Conservation (phyloP, 306 rosid genomes). For the Adenanthera pavonina region DNA sequence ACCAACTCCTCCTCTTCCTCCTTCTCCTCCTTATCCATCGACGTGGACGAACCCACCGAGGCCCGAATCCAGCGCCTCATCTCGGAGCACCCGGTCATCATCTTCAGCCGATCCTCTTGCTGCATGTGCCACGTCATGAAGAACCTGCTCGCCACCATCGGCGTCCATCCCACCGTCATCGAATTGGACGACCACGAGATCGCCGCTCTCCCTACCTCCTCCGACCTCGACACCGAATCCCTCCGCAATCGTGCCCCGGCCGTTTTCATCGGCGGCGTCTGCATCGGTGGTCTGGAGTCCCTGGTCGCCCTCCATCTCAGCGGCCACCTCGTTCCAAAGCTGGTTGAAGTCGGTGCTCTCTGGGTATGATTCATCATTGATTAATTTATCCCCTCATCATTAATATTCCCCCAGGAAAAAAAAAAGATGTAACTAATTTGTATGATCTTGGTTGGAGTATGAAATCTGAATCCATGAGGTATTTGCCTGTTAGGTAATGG, state of each 20-base stretch:
- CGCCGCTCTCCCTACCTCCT: slow-evolving; percentile 59
- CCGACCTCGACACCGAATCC: slow-evolving; percentile 15
- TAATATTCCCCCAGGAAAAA: neutral
- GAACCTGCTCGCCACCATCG: slow-evolving; percentile 84
- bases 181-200: slow-evolving; percentile 92
- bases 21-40: slow-evolving; percentile 71
- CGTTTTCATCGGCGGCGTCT: slow-evolving; percentile 81
- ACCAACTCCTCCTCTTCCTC: slow-evolving; percentile 19
- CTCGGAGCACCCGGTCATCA: slow-evolving; percentile 91
- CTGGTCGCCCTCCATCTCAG: slow-evolving; percentile 96
- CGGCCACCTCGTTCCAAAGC: slow-evolving; percentile 88
- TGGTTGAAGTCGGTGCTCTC: slow-evolving; percentile 89
- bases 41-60: slow-evolving; percentile 81
- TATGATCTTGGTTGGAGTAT: slow-evolving; percentile 38
- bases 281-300: slow-evolving; percentile 85
- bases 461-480: slow-evolving; percentile 10
- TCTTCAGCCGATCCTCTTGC: slow-evolving; percentile 88
- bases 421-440: neutral
- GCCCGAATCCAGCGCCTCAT: slow-evolving; percentile 83
- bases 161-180: slow-evolving; percentile 96
- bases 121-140: slow-evolving; percentile 99
- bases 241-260: slow-evolving; percentile 59
- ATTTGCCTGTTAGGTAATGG: neutral
- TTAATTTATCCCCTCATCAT: neutral
- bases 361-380: slow-evolving; percentile 51